Base-by-base conservation (phyloP, 176 grass and related monocot species). In the Carex myosuroides region DNA sequence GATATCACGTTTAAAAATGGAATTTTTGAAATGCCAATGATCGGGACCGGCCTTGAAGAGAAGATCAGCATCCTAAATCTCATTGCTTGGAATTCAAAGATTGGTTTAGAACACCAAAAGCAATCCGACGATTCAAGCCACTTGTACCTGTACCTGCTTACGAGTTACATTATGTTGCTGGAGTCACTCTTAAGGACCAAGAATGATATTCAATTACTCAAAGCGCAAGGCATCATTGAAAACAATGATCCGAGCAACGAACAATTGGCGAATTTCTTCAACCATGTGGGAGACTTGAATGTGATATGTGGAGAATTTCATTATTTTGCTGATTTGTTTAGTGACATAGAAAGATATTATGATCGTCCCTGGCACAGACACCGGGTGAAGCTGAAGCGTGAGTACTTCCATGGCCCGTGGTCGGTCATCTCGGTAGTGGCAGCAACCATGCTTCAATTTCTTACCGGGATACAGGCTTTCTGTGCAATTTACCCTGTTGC, bases 331-430 rank as follows among this genome's bases (percentile, higher is more conserved):
- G 54, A 50, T 10, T 30, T 85, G 54, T 85, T 74, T 21, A n/a
- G 20, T 8, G 66, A 85, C 13, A 66, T 85, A 26, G 14, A 48
- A 54, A 62, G 67, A 10, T 85, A 85, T 75, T 59, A 66, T 14
- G 69, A 12, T 1, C 20, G 1, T 8, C 16, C 14, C 4, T 79
- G 44, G 69, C 83, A 32, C 70, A 60, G 55, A 29, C 17, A 24
- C 53, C 52, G 70, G 55, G 30, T 3, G 33, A 78, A 60, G 26
- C 70, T 85, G 58, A 74, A 29, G 55, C 84, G 32, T 24, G 56
- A 85, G 6, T 85, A 85, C 54, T 85, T 85, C 26, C 41, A 42
- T 20, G 67, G 32, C 58, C 84, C 84, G n/a, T 79, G 72, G 71
- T 48, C 9, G 1, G 12, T 6, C 68, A 79, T 85, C 57, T 85